Evolutionary conservation across 345 rosid species (phyloP).

Genomic region (Citrus cavaleriei): DNA sequence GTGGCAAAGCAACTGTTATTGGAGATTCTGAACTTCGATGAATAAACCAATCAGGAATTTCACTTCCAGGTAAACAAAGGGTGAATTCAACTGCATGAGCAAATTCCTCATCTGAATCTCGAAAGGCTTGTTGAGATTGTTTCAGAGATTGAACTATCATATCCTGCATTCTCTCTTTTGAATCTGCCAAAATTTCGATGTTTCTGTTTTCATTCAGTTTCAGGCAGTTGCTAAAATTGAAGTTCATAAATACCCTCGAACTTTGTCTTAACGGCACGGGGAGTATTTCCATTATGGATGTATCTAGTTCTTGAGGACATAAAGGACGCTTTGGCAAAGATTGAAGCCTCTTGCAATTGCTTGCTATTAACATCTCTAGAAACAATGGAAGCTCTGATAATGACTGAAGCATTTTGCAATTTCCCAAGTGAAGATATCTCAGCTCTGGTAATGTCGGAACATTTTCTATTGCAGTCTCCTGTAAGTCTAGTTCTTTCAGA

Average conservation of each 20-base stretch:
- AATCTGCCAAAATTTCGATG: background rate
- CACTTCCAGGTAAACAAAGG: background rate
- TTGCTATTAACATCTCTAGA: background rate
- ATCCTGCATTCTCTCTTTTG: background rate
- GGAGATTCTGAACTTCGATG: background rate
- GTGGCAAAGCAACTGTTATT: background rate
- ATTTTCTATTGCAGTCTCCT: background rate
- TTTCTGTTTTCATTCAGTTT: background rate
- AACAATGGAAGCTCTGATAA: background rate
- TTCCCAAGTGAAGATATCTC: background rate
- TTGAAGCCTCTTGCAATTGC: background rate
- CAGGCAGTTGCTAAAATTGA: background rate
- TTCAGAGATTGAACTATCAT: background rate
- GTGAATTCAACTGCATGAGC: too few relatives aligned
- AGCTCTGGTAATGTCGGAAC: background rate
- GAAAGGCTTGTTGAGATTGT: too few relatives aligned
- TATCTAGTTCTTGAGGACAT: background rate
- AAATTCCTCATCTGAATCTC: too few relatives aligned
- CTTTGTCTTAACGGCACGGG: too few relatives aligned
- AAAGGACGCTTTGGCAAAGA: background rate
- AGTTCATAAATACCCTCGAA: too few relatives aligned
- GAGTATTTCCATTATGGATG: background rate
- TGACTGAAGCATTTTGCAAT: background rate
- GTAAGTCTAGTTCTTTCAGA: background rate
- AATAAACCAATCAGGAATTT: slow-evolving; percentile 3